Evolutionary conservation across 2,329 filamentous ascomycete genomes (phyloP).

Genomic region (Alternaria postmessia): DNA sequence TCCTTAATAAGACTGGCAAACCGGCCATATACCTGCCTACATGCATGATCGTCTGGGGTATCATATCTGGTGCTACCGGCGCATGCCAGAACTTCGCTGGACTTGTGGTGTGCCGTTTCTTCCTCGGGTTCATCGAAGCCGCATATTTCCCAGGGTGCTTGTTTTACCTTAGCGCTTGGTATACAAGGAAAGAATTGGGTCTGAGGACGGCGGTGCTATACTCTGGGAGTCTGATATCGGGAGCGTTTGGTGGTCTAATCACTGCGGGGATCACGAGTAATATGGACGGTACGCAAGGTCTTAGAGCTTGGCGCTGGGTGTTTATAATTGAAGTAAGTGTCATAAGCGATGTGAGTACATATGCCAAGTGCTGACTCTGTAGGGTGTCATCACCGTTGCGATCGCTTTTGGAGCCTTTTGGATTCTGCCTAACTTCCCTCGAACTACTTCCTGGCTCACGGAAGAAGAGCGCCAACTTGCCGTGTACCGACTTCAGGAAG

Average conservation of each 20-base stretch:
- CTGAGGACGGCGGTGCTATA: conserved; percentile 73
- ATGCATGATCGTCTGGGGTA: conserved; percentile 54
- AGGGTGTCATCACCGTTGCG: conserved; percentile 70
- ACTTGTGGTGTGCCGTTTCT: conserved; percentile 60
- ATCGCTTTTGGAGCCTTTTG: conserved; percentile 67
- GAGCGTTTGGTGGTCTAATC: conserved; percentile 73
- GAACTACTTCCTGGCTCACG: conserved; percentile 52
- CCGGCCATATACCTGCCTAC: conserved; percentile 52
- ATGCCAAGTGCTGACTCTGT: background rate
- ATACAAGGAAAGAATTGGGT: conserved; percentile 72
- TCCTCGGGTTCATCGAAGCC: conserved; percentile 62
- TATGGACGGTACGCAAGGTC: conserved; percentile 66
- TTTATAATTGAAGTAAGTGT: conserved; percentile 68
- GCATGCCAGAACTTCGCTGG: conserved; percentile 56
- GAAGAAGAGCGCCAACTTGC: conserved; percentile 52
- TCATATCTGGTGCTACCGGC: conserved; percentile 51
- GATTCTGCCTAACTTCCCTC: conserved; percentile 73
- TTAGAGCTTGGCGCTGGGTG: conserved; percentile 70
- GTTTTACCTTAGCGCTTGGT: conserved; percentile 72
- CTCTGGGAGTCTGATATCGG: conserved; percentile 72
- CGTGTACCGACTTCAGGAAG: conserved; percentile 48
- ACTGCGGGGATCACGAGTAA: conserved; percentile 70
- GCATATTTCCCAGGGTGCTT: conserved; percentile 66
- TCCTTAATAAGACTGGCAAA: conserved; percentile 53
- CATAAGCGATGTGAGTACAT: background rate